Conservation (phyloP, 1,139 yeast genomes). For the Maudiozyma humilis region DNA sequence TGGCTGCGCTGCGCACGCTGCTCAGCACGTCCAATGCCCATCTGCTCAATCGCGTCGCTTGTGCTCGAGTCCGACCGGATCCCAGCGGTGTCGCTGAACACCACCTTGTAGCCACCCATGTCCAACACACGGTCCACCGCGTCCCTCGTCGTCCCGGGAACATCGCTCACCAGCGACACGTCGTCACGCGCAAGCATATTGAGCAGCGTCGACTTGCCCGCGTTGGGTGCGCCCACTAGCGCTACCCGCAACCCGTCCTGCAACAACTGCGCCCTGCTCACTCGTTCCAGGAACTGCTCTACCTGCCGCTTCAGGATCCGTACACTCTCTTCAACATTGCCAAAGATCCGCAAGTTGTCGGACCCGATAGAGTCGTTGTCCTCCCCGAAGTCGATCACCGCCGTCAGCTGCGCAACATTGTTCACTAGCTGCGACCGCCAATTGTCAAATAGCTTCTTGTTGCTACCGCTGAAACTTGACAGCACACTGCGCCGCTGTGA, state of each 20-base stretch:
- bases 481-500: slow-evolving; percentile 71
- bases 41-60: slow-evolving; percentile 58
- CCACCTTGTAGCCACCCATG: slow-evolving; percentile 73
- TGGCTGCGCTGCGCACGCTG: slow-evolving; percentile 52
- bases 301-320: slow-evolving; percentile 39
- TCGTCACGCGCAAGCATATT: slow-evolving; percentile 69
- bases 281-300: slow-evolving; percentile 40
- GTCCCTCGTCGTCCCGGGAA: slow-evolving; percentile 95
- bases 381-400: slow-evolving; percentile 93
- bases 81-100: slow-evolving; percentile 92
- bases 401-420: slow-evolving; percentile 69
- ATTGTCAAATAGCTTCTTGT: slow-evolving; percentile 42
- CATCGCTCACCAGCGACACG: slow-evolving; percentile 83
- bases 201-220: slow-evolving; percentile 85
- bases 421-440: slow-evolving; percentile 68
- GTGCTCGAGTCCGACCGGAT: slow-evolving; percentile 41
- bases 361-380: slow-evolving; percentile 71
- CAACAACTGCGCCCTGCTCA: slow-evolving; percentile 55
- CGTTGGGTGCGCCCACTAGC: slow-evolving; percentile 88
- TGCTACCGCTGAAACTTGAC: slow-evolving; percentile 62
- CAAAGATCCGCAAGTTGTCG: slow-evolving; percentile 44
- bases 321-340: slow-evolving; percentile 42
- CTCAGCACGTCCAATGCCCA: slow-evolving; percentile 78
- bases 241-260: slow-evolving; percentile 66
- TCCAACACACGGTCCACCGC: slow-evolving; percentile 74